These are phyloP conservation scores for Tolypocladium pustulatum DNA, from an alignment of 2,329 filamentous ascomycete species.

Conservation along the genomic window DNA sequence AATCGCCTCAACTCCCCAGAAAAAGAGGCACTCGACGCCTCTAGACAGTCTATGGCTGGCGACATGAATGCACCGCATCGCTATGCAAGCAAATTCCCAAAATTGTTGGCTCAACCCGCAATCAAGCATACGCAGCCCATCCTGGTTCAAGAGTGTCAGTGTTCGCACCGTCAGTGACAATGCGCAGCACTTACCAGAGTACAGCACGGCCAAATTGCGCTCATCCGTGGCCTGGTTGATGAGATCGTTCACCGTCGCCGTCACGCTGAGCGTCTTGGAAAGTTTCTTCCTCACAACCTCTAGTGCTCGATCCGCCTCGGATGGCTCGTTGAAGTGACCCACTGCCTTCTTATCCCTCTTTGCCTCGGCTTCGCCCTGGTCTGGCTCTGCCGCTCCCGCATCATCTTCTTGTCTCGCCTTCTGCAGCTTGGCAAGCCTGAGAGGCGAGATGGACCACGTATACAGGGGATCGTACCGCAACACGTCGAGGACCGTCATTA, in stretches of 20 bases:
- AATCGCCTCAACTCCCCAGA: not conserved
- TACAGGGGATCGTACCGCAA: constrained; percentile 96
- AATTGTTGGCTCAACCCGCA: not conserved
- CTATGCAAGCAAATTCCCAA: not conserved
- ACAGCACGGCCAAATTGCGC: constrained; percentile 81
- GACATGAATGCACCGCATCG: not conserved
- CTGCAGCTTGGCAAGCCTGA: constrained; percentile 54
- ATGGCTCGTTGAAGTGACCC: constrained; percentile 41
- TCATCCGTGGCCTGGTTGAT: constrained; percentile 96
- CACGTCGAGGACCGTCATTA: constrained; percentile 98
- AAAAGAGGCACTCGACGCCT: not conserved
- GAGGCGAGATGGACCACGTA: constrained; percentile 79
- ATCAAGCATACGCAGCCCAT: constrained; percentile 36
- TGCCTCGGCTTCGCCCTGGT: constrained; percentile 29
- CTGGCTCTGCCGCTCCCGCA: constrained; percentile 21
- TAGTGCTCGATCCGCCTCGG: constrained; percentile 82
- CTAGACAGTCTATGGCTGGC: not conserved
- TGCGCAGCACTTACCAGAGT: constrained; percentile 52
- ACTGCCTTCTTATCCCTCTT: constrained; percentile 23
- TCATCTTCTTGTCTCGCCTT: constrained; percentile 46
- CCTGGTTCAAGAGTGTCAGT: constrained; percentile 19
- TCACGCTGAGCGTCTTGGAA: constrained; percentile 85
- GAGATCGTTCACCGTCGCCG: constrained; percentile 90
- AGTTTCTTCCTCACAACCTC: constrained; percentile 94
- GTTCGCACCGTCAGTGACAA: not conserved